Evolutionary conservation across 2,329 filamentous ascomycete species (phyloP).

Genomic region (Gaeumannomyces tritici): DNA sequence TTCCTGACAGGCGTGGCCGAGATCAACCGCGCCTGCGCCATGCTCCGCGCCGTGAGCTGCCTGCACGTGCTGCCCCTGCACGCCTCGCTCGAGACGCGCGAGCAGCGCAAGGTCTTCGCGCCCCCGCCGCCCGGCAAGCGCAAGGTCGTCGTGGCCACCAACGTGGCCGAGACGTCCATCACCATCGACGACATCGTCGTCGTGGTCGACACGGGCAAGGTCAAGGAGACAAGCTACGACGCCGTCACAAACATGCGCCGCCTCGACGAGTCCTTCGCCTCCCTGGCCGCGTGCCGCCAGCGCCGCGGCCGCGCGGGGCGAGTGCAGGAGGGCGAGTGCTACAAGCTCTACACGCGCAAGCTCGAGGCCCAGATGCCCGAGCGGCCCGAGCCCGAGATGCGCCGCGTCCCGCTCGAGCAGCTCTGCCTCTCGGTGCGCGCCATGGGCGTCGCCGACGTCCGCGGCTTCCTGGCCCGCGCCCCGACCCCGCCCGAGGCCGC

Average conservation of each 20-base stretch:
- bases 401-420: constrained; percentile 86
- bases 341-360: constrained; percentile 86
- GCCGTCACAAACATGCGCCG: constrained; percentile 87
- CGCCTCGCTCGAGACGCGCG: constrained; percentile 78
- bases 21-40: constrained; percentile 71
- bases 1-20: constrained; percentile 90
- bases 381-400: constrained; percentile 86
- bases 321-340: constrained; percentile 84
- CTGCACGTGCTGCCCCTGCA: constrained; percentile 81
- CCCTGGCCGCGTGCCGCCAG: constrained; percentile 87
- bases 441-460: constrained; percentile 82
- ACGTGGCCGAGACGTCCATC: constrained; percentile 96
- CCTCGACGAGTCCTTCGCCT: constrained; percentile 92
- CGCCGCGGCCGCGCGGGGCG: constrained; percentile 85
- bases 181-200: constrained; percentile 96
- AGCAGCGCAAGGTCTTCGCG: constrained; percentile 81
- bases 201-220: constrained; percentile 88
- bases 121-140: constrained; percentile 67
- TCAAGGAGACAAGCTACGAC: constrained; percentile 95
- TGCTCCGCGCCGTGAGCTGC: constrained; percentile 43
- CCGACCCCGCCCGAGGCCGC: constrained; percentile 79
- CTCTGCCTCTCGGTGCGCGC: constrained; percentile 89
- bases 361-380: constrained; percentile 82
- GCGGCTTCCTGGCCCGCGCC: constrained; percentile 71
- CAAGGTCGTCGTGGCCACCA: constrained; percentile 91